A percentile compares a stretch with the other conserved stretches of the same genome.
Conservation (phyloP, 1,139 yeast species). For the Arxiozyma slooffiae region DNA sequence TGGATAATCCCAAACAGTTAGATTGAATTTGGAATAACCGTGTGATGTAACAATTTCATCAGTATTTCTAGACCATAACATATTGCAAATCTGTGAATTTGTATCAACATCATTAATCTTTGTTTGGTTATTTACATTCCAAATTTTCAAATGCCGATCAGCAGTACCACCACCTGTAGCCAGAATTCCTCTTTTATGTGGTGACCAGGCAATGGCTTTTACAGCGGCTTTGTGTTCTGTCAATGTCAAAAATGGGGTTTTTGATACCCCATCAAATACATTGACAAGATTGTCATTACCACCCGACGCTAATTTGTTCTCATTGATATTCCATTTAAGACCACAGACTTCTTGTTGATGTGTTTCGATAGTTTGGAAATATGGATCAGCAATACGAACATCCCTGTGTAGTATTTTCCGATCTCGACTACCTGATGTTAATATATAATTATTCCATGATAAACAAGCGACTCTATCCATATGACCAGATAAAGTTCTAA, state of each 20-base stretch:
- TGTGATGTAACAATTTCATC: slow-evolving; percentile 92
- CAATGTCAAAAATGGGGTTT: slow-evolving; percentile 63
- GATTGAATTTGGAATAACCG: slow-evolving; percentile 85
- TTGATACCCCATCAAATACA: slow-evolving; percentile 78
- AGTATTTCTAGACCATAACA: slow-evolving; percentile 86
- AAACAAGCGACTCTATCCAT: slow-evolving; percentile 72
- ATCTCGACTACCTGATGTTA: slow-evolving; percentile 84
- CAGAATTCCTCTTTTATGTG: slow-evolving; percentile 85
- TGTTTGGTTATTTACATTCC: slow-evolving; percentile 81
- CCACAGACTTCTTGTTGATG: slow-evolving; percentile 98
- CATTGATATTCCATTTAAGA: slow-evolving; percentile 83
- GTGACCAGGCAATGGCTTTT: slow-evolving; percentile 95
- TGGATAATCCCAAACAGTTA: slow-evolving; percentile 91
- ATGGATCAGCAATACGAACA: slow-evolving; percentile 80
- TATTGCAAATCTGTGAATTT: slow-evolving; percentile 91
- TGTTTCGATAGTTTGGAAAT: slow-evolving; percentile 54
- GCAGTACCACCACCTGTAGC: slow-evolving; percentile 98
- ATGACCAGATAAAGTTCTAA: slow-evolving; percentile 91
- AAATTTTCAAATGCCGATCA: slow-evolving; percentile 78
- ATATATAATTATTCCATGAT: slow-evolving; percentile 88
- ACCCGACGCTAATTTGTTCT: slow-evolving; percentile 80
- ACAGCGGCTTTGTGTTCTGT: slow-evolving; percentile 90
- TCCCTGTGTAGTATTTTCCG: slow-evolving; percentile 79
- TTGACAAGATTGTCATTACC: slow-evolving; percentile 83
- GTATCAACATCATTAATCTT: slow-evolving; percentile 74